Evolutionary conservation across 768 basidiomycete species (phyloP).

Genomic region (Phylloporus arenicola): DNA sequence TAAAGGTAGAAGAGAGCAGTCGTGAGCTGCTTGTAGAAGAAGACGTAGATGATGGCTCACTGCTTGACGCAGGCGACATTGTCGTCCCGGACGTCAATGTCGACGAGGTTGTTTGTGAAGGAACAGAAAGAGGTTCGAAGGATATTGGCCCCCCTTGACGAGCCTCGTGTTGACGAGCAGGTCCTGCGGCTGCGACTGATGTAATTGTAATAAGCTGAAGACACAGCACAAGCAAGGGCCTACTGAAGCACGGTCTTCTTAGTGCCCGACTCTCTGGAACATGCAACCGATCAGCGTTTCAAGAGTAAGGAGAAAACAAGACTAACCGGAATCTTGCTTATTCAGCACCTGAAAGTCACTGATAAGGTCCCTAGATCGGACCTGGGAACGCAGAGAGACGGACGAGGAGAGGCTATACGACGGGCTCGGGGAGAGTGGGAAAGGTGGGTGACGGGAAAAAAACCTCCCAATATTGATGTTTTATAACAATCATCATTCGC

Average conservation of each 20-base stretch:
- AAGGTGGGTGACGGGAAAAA: constrained; percentile 2
- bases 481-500: constrained; percentile 8
- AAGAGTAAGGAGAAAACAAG: not conserved
- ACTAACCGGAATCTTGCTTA: not conserved
- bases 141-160: constrained; percentile 16
- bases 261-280: not conserved
- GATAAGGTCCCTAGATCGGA: too few relatives aligned
- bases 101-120: constrained; percentile 3
- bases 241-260: constrained; percentile 13
- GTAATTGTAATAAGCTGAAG: constrained; percentile 3
- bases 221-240: constrained; percentile 4
- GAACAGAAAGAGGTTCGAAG: not conserved
- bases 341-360: not conserved
- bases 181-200: constrained; percentile 11
- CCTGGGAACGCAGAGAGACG: not conserved
- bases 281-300: not conserved
- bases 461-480: not conserved
- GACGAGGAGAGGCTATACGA: not conserved
- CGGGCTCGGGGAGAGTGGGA: not conserved
- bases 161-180: constrained; percentile 15
- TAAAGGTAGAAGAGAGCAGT: not conserved
- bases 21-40: constrained; percentile 6
- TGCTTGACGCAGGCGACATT: constrained; percentile 12
- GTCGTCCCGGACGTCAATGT: constrained; percentile 3
- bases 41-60: constrained; percentile 9